Base-by-base conservation (phyloP, 208 protist genomes). In the Herpetomonas samuelpessoai region DNA sequence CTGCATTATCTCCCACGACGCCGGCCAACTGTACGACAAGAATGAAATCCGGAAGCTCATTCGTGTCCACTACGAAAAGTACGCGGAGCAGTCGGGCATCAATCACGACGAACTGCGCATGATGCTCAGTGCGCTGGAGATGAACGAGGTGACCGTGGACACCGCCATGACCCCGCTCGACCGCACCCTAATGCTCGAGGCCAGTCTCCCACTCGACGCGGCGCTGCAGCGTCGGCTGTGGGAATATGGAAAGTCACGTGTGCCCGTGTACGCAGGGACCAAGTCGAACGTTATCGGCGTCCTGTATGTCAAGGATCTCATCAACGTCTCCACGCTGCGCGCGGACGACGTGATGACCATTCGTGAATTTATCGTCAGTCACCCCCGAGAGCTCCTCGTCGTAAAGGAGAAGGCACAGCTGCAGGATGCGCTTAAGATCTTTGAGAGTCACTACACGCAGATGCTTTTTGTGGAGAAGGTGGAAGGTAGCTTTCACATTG, bases 11-110 rank as follows among this genome's bases (percentile, higher is more conserved):
- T 64, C 53, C 0, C 83, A 91, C 71, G 87, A 88, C 12, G 81
- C 75, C 0, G 87, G 87, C 1, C 71, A 89, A 64, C 16, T 91
- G 2, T 93, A 89, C 74, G 87, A 93, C 62, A 71, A 79, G 39
- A 76, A 86, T 24, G 81, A 93, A 67, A 49, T 93, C 19, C 84
- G 81, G 55, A 85, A 91, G 64, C 70, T 93, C 6, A 81, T 93
- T 25, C 57, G 52, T 26, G 31, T 93, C 61, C 76, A 93, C 65
- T 88, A 68, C 55, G 83, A 91, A 51, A 91, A 90, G 68, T 88
- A 85, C 53, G 71, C 76, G 3, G 68, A 83, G 47, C 72, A 83
- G 41, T 77, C 68, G 2, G 87, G 87, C 26, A 77, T 93, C 38
- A 83, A 81, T 19, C 55, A 56, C 55, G 74, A 83, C 44, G 79